Conservation (phyloP, 805 yeast species). For the Kodamaea fukazawae region DNA sequence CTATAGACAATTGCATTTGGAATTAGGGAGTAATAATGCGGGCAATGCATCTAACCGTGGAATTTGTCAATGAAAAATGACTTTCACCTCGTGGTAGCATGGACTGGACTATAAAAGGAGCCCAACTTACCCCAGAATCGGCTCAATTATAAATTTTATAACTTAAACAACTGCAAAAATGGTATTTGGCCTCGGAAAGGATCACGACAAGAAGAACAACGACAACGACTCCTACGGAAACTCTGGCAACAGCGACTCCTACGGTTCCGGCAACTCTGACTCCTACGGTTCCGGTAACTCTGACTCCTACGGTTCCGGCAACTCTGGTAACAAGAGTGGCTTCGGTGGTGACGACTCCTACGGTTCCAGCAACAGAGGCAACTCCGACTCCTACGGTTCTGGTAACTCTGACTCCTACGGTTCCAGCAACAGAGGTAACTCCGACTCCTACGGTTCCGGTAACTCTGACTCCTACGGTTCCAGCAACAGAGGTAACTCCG, state of each 20-base stretch:
- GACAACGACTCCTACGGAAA: constrained; percentile 22
- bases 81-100: neutral
- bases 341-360: constrained; percentile 19
- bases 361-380: constrained; percentile 17
- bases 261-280: constrained; percentile 15
- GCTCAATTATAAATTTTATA: neutral
- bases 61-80: neutral
- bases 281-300: constrained; percentile 24
- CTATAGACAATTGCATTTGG: too few relatives aligned
- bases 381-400: constrained; percentile 20
- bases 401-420: constrained; percentile 15
- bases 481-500: constrained; percentile 15
- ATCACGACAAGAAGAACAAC: constrained; percentile 21
- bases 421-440: constrained; percentile 12
- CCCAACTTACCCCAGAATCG: neutral
- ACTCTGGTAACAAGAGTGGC: constrained; percentile 12
- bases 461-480: constrained; percentile 14
- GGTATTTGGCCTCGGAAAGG: constrained; percentile 35
- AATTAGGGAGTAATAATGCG: too few relatives aligned
- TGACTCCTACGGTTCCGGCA: constrained; percentile 16
- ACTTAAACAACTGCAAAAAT: constrained; percentile 16
- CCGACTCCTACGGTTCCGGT: constrained; percentile 16
- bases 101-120: neutral
- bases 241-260: constrained; percentile 12
- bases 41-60: neutral